Percentiles rank a stretch among this genome's conserved stretches.
Evolutionary conservation across 2,329 filamentous ascomycete genomes (phyloP).

Genomic region (Penicillium sp.): DNA sequence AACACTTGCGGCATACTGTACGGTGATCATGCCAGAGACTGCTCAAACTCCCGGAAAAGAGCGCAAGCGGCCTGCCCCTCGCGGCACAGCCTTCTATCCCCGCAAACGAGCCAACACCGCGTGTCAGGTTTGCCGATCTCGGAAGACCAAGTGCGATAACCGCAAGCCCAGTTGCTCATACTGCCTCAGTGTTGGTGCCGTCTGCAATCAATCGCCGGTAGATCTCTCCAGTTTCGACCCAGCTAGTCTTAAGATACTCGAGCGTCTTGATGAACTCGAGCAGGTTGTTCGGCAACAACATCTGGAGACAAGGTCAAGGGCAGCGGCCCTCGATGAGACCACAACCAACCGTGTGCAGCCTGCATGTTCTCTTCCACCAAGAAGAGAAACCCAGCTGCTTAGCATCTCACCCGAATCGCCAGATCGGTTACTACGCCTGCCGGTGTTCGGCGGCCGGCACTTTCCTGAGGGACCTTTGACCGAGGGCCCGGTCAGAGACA

Average conservation of each 20-base stretch:
- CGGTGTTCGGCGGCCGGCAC: background rate
- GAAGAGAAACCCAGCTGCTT: background rate
- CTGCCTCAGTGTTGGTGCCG: background rate
- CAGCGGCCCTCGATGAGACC: background rate
- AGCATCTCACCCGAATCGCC: background rate
- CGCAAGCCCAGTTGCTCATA: background rate
- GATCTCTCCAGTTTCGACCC: background rate
- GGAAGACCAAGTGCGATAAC: background rate
- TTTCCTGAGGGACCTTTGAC: background rate
- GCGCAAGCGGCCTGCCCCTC: background rate
- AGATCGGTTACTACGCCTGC: background rate
- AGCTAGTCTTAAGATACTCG: background rate
- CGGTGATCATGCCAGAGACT: background rate
- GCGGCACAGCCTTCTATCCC: background rate
- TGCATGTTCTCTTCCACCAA: background rate
- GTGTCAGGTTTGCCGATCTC: background rate
- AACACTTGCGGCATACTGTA: background rate
- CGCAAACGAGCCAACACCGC: background rate
- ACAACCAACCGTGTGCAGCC: background rate
- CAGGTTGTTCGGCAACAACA: background rate
- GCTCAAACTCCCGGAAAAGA: background rate
- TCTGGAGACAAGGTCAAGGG: background rate
- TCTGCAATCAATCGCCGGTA: background rate
- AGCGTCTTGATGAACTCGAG: background rate
- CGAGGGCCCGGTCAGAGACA: background rate